A percentile compares a stretch with the other conserved stretches of the same genome.
Conservation (phyloP, 192 early-diverging fungal species). For the Linnemannia schmuckeri region DNA sequence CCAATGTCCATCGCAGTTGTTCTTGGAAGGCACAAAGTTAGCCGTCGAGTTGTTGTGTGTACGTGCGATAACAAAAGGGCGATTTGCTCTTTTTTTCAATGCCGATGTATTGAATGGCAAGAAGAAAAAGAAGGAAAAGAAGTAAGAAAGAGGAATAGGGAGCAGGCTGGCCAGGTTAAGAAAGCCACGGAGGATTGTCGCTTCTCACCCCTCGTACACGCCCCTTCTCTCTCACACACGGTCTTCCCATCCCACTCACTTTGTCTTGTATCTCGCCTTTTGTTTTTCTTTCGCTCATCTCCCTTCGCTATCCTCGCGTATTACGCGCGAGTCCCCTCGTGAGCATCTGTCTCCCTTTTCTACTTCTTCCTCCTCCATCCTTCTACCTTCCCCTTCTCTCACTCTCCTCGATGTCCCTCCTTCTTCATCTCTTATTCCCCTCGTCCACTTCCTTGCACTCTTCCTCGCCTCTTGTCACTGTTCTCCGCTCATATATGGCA, state of each 20-base stretch:
- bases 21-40: not conserved
- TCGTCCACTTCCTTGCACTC: no score
- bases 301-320: not conserved
- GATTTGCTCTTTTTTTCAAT: no score
- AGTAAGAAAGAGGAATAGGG: not conserved
- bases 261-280: not conserved
- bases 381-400: not conserved
- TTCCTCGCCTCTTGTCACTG: no score
- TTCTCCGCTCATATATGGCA: no score
- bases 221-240: not conserved
- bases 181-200: not conserved
- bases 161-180: not conserved
- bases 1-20: not conserved
- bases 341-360: not conserved
- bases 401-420: not conserved
- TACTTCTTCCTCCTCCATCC: not conserved
- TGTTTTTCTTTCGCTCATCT: not conserved
- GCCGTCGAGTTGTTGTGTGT: not conserved
- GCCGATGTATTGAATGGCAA: no score
- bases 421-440: no score
- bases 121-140: no score
- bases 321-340: not conserved
- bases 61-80: no score
- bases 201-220: not conserved
- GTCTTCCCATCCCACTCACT: not conserved